A percentile compares a stretch with the other conserved stretches of the same genome.
Conservation (phyloP, 2,329 filamentous ascomycete genomes). For the Colletotrichum neosansevieriae region DNA sequence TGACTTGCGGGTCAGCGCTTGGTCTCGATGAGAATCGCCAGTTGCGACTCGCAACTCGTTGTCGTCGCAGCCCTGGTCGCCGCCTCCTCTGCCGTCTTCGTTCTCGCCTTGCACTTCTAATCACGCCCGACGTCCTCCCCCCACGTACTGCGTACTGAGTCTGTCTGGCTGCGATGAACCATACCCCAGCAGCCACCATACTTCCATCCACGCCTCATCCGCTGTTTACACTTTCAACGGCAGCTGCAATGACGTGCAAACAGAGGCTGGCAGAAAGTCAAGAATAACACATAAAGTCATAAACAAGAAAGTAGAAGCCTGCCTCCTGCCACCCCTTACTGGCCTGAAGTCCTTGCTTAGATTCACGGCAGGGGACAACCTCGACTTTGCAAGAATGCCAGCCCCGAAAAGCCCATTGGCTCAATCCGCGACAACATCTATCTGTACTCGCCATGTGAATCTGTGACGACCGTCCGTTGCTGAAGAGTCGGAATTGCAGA, state of each 20-base stretch:
- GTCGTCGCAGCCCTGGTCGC: background rate
- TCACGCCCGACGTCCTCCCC: constrained; percentile 5
- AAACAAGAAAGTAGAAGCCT: constrained; percentile 14
- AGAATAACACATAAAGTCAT: constrained; percentile 24
- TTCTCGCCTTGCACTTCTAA: constrained; percentile 14
- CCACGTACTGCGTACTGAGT: background rate
- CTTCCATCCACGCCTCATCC: constrained; percentile 3
- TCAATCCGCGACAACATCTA: constrained; percentile 6
- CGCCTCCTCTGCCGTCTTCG: constrained; percentile 1
- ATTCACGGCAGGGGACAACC: constrained; percentile 14
- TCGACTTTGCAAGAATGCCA: constrained; percentile 12
- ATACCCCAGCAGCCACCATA: constrained; percentile 7
- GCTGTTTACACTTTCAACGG: constrained; percentile 1
- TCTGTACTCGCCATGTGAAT: constrained; percentile 11
- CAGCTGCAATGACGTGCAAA: constrained; percentile 23
- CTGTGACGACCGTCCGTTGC: constrained; percentile 4
- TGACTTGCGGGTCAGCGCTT: constrained; percentile 29
- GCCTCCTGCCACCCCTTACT: constrained; percentile 22
- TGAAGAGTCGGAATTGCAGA: background rate
- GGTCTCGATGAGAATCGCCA: constrained; percentile 7
- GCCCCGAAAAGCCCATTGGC: constrained; percentile 9
- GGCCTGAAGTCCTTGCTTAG: constrained; percentile 23
- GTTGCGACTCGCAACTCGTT: background rate
- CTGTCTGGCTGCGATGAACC: constrained; percentile 21
- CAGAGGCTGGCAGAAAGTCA: constrained; percentile 15